Conservation (phyloP, 192 early-diverging fungal genomes). For the Funneliformis mosseae region DNA sequence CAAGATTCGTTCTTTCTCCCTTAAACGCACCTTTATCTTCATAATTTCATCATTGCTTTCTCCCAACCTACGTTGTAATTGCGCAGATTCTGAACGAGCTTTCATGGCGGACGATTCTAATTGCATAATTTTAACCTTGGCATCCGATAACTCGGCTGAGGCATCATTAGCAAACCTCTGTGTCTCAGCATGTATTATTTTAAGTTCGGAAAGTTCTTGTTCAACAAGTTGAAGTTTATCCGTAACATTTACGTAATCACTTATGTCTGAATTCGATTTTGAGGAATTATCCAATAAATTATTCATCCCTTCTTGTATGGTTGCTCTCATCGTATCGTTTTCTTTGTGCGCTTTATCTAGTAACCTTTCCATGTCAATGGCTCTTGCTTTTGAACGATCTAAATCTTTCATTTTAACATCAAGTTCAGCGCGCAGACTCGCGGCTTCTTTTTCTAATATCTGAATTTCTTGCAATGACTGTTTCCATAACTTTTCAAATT, state of each 20-base stretch:
- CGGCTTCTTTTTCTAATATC: conserved; percentile 39
- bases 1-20: conserved; percentile 48
- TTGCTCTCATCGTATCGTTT: conserved; percentile 37
- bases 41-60: conserved; percentile 47
- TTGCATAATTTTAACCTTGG: conserved; percentile 46
- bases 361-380: conserved; percentile 43
- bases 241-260: conserved; percentile 14
- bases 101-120: conserved; percentile 51
- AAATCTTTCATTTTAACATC: conserved; percentile 41
- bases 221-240: conserved; percentile 40
- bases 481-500: conserved; percentile 44
- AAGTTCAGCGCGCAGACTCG: conserved; percentile 37
- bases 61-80: conserved; percentile 43
- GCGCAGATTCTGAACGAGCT: conserved; percentile 48
- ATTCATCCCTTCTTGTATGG: conserved; percentile 49
- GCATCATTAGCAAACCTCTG: conserved; percentile 37
- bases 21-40: conserved; percentile 40
- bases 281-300: conserved; percentile 32
- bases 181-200: conserved; percentile 37
- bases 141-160: conserved; percentile 42
- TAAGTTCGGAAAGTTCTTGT: conserved; percentile 42
- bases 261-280: conserved; percentile 27
- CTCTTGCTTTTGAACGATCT: conserved; percentile 36
- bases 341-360: conserved; percentile 48
- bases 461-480: conserved; percentile 42